phyloP scores from a whole-genome alignment of 2,329 filamentous ascomycete species.

The Eutypella sp. region DNA sequence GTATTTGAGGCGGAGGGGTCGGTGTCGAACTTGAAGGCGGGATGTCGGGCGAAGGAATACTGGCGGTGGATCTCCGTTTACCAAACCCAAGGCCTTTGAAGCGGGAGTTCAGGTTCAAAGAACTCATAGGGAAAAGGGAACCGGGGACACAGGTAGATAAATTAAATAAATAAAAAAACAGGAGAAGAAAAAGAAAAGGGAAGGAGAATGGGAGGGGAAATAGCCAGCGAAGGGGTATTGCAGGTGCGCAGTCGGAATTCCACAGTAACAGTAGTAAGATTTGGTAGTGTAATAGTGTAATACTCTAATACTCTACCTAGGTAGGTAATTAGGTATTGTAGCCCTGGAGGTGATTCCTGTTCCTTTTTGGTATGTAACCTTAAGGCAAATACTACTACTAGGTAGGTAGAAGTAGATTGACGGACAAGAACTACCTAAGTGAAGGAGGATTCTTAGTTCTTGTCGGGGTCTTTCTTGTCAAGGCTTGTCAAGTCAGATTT shows the following conservation, averaged over 20 bases:
- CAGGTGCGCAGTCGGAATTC: not conserved
- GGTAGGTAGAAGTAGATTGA: too few relatives aligned
- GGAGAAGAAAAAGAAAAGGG: conserved; percentile 15
- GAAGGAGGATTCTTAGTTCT: too few relatives aligned
- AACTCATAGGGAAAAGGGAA: conserved; percentile 57
- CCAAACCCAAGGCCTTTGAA: conserved; percentile 77
- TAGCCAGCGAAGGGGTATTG: too few relatives aligned
- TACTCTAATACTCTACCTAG: too few relatives aligned
- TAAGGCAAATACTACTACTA: too few relatives aligned
- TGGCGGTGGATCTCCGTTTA: conserved; percentile 68
- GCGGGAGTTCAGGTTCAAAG: conserved; percentile 76
- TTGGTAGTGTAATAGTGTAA: too few relatives aligned
- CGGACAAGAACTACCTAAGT: too few relatives aligned
- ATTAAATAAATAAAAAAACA: conserved; percentile 9
- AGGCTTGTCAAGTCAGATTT: too few relatives aligned
- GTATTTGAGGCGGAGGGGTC: conserved; percentile 46
- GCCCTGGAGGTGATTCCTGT: too few relatives aligned
- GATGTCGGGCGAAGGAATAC: conserved; percentile 47
- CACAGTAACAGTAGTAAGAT: too few relatives aligned
- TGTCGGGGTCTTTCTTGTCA: too few relatives aligned
- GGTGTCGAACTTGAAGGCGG: conserved; percentile 33
- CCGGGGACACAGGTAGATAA: not conserved
- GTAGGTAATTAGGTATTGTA: not conserved
- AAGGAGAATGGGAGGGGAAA: conserved; percentile 13
- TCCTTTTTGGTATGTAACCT: too few relatives aligned